These are phyloP conservation scores for Globisporangium barbulae DNA, from an alignment of 352 stramenopile species.

Conservation along the genomic window DNA sequence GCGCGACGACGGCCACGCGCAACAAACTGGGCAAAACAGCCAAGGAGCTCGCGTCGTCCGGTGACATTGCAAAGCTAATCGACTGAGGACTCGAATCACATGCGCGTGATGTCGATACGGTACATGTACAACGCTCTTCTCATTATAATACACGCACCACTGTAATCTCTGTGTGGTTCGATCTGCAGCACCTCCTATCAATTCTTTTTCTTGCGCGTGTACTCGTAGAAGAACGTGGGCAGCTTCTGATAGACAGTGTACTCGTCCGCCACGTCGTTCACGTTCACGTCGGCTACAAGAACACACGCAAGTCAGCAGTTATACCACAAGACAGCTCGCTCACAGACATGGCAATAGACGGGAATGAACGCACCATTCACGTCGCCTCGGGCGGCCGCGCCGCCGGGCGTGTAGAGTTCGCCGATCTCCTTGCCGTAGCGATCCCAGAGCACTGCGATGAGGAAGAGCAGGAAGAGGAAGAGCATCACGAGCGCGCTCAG, in stretches of 20 bases:
- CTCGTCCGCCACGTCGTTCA: conserved; percentile 74
- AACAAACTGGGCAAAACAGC: conserved; percentile 84
- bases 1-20: conserved; percentile 34
- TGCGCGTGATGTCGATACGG: neutral
- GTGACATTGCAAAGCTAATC: conserved; percentile 63
- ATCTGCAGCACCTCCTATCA: neutral
- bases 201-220: conserved; percentile 68
- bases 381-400: conserved; percentile 22
- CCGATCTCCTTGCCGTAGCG: conserved; percentile 82
- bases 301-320: neutral
- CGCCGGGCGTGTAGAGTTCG: conserved; percentile 66
- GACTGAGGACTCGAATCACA: conserved; percentile 16
- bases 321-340: neutral
- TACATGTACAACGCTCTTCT: conserved; percentile 2
- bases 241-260: conserved; percentile 85
- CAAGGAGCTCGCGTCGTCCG: conserved; percentile 59
- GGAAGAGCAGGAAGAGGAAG: conserved; percentile 79
- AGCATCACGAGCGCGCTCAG: conserved; percentile 58
- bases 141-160: neutral
- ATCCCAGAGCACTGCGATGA: conserved; percentile 82
- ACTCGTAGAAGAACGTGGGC: conserved; percentile 88
- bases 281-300: conserved; percentile 37
- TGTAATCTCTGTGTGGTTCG: neutral
- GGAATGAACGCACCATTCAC: conserved; percentile 17
- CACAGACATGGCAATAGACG: conserved; percentile 2